These are phyloP conservation scores for Hypoxylon lienhwacheense DNA, from an alignment of 495 filamentous ascomycete genomes.

Conservation along the genomic window DNA sequence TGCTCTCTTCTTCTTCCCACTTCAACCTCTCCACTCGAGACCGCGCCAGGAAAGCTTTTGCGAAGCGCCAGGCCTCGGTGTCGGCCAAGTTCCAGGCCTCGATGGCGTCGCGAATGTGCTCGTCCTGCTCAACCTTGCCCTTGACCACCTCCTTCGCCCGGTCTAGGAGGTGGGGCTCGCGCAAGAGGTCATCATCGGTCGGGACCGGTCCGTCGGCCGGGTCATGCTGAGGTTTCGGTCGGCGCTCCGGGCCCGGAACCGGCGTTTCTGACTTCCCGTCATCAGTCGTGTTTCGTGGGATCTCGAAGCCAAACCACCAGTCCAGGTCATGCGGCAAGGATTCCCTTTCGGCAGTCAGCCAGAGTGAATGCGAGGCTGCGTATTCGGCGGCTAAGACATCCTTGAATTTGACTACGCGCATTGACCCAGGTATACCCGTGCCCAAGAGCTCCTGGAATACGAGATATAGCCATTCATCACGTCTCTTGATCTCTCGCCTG, in stretches of 20 bases:
- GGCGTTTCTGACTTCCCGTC: slow-evolving; percentile 57
- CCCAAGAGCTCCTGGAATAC: slow-evolving; percentile 72
- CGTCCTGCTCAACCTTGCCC: slow-evolving; percentile 41
- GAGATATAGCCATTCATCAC: slow-evolving; percentile 76
- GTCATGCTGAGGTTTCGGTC: slow-evolving; percentile 43
- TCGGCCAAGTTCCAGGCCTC: slow-evolving; percentile 95
- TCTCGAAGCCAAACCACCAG: slow-evolving; percentile 85
- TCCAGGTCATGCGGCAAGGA: slow-evolving; percentile 66
- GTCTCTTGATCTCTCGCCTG: slow-evolving; percentile 67
- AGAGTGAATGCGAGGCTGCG: slow-evolving; percentile 62
- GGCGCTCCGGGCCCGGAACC: slow-evolving; percentile 47
- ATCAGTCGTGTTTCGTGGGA: slow-evolving; percentile 60
- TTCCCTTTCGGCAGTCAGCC: slow-evolving; percentile 75
- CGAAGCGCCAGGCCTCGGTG: slow-evolving; percentile 91
- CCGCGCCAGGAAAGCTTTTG: slow-evolving; percentile 68
- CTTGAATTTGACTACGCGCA: slow-evolving; percentile 75
- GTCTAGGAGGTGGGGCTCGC: slow-evolving; percentile 65
- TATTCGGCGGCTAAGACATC: slow-evolving; percentile 72
- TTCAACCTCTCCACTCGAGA: slow-evolving; percentile 59
- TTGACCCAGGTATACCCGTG: slow-evolving; percentile 58
- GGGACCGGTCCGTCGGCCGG: slow-evolving; percentile 52
- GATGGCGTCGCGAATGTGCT: slow-evolving; percentile 60
- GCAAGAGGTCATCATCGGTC: slow-evolving; percentile 50
- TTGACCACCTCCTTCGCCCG: slow-evolving; percentile 59
- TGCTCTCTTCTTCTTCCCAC: slow-evolving; percentile 73